These are phyloP conservation scores for Hibiscus trionum DNA, from an alignment of 345 rosid species.

Conservation along the genomic window DNA sequence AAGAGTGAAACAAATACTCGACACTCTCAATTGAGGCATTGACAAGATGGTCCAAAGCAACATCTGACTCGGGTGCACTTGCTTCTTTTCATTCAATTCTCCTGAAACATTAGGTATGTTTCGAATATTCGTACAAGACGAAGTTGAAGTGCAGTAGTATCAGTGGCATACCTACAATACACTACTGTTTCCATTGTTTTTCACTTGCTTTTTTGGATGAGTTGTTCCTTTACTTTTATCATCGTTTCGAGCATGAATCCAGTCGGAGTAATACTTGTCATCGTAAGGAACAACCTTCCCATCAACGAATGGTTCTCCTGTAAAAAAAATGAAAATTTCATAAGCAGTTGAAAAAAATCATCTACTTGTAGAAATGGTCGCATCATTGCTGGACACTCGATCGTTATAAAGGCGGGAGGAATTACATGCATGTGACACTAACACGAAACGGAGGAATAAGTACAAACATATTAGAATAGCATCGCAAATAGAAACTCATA, in stretches of 20 bases:
- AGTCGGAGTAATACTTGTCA: slow-evolving; percentile 5
- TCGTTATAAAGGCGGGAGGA: neutral
- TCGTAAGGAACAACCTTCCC: slow-evolving; percentile 5
- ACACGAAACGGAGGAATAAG: too few relatives aligned
- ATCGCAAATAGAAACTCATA: too few relatives aligned
- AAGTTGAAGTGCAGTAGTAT: neutral
- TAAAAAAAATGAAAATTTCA: neutral
- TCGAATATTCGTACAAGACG: neutral
- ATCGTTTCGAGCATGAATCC: neutral
- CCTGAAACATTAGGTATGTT: neutral
- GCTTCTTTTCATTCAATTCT: too few relatives aligned
- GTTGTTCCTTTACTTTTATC: neutral
- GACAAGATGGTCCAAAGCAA: neutral
- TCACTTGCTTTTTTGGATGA: neutral
- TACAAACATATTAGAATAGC: too few relatives aligned
- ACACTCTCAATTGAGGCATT: neutral
- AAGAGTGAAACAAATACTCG: neutral
- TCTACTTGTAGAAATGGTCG: neutral
- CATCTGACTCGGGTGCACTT: too few relatives aligned
- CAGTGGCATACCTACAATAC: neutral
- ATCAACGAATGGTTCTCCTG: slow-evolving; percentile 7
- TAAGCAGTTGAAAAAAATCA: too few relatives aligned
- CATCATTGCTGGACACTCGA: neutral
- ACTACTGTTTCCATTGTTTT: neutral
- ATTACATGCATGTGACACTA: too few relatives aligned